These are phyloP conservation scores for Niveomyces coronatus DNA, from an alignment of 2,329 filamentous ascomycete species.

Conservation along the genomic window DNA sequence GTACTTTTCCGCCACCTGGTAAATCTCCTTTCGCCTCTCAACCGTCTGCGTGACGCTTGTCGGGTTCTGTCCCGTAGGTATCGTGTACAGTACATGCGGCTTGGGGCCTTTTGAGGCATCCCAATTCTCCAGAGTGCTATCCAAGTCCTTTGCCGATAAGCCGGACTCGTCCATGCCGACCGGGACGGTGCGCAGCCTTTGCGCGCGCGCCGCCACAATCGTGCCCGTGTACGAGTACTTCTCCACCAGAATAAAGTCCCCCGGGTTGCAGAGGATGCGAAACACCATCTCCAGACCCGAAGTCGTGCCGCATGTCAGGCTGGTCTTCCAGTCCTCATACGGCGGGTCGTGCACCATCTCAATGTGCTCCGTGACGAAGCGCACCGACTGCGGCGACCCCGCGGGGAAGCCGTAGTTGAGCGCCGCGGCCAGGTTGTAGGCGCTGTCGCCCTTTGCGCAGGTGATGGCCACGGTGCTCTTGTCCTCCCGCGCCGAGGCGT, in stretches of 20 bases:
- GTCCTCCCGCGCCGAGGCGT: constrained; percentile 7
- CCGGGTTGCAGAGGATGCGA: constrained; percentile 50
- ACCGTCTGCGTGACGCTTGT: constrained; percentile 65
- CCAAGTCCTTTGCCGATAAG: constrained; percentile 50
- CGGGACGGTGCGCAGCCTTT: constrained; percentile 50
- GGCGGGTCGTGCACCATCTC: constrained; percentile 64
- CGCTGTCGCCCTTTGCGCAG: constrained; percentile 10
- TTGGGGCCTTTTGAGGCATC: constrained; percentile 33
- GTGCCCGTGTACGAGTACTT: constrained; percentile 40
- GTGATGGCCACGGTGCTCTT: constrained; percentile 5
- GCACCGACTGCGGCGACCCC: constrained; percentile 59
- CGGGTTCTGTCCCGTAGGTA: constrained; percentile 72
- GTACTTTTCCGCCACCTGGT: constrained; percentile 64
- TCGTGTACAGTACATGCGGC: constrained; percentile 42
- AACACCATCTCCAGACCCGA: constrained; percentile 56
- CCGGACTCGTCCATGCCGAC: constrained; percentile 58
- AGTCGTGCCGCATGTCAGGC: constrained; percentile 56
- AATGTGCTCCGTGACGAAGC: constrained; percentile 66
- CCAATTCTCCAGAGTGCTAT: constrained; percentile 56
- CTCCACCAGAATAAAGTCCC: constrained; percentile 60
- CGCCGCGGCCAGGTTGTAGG: constrained; percentile 33
- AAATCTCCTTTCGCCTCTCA: constrained; percentile 56
- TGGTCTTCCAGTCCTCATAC: constrained; percentile 63
- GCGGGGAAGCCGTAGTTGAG: constrained; percentile 68
- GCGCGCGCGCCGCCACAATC: constrained; percentile 52